Conservation (phyloP, 345 rosid genomes). For the Bruguiera gymnorhiza region DNA sequence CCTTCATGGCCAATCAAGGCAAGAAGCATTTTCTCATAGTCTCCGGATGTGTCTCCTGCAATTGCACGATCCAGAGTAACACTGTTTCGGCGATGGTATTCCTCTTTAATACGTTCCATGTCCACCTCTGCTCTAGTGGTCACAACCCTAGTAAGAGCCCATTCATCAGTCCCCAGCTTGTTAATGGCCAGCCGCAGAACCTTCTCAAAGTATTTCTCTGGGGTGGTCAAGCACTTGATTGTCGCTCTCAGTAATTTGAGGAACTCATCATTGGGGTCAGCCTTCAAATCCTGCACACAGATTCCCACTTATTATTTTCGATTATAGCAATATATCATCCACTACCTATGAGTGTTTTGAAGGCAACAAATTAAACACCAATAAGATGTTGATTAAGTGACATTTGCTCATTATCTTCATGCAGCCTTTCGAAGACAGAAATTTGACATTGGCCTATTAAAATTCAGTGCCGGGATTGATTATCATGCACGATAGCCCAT, state of each 20-base stretch:
- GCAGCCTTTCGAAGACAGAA: too few species aligned
- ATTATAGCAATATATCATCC: neutral
- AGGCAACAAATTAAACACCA: neutral
- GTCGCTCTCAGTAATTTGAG: conserved; percentile 65
- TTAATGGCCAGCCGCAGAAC: conserved; percentile 66
- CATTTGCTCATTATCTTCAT: too few species aligned
- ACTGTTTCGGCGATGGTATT: conserved; percentile 69
- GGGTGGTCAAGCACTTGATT: conserved; percentile 73
- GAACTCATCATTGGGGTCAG: conserved; percentile 59
- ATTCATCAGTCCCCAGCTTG: conserved; percentile 77
- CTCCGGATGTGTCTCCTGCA: conserved; percentile 70
- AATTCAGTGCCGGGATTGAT: neutral
- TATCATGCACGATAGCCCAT: neutral
- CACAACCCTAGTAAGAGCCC: conserved; percentile 74
- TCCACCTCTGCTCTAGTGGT: conserved; percentile 81
- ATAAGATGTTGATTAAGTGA: neutral
- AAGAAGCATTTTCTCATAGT: conserved; percentile 73
- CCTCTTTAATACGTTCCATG: conserved; percentile 78
- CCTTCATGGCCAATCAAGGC: conserved; percentile 62
- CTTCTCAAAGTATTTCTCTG: conserved; percentile 88
- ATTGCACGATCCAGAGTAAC: conserved; percentile 69
- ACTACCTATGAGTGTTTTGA: neutral
- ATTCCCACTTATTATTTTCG: neutral
- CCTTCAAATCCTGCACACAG: conserved; percentile 59
- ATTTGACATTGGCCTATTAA: too few species aligned